Evolutionary conservation across 2,329 filamentous ascomycete species (phyloP).

Genomic region (Fusarium sp.): DNA sequence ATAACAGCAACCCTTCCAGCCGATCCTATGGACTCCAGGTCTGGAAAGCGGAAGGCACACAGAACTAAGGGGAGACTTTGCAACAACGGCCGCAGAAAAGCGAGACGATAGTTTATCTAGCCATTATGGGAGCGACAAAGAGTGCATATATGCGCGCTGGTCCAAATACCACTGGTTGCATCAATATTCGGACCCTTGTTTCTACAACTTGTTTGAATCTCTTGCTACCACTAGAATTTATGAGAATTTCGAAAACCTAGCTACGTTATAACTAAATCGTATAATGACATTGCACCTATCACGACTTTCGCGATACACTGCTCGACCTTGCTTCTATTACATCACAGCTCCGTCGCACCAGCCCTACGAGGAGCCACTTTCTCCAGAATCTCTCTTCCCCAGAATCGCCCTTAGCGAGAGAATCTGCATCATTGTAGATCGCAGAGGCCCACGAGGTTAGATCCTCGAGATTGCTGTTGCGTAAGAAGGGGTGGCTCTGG

Average conservation of each 20-base stretch:
- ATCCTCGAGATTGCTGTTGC: neutral
- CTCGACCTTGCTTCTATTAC: neutral
- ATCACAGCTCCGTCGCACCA: conserved; percentile 10
- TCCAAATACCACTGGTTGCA: neutral
- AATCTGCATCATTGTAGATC: conserved; percentile 1
- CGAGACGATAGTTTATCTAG: neutral
- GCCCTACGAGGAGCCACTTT: conserved; percentile 14
- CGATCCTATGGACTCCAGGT: no score
- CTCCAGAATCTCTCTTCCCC: conserved; percentile 12
- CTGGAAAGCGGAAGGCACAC: no score
- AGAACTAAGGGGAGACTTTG: no score
- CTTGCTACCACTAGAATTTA: neutral
- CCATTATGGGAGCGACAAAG: neutral
- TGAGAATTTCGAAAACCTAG: no score
- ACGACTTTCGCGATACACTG: neutral
- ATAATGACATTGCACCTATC: no score
- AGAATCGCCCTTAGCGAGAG: neutral
- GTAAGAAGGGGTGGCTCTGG: conserved; percentile 4
- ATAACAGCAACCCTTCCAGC: no score
- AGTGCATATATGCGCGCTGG: neutral
- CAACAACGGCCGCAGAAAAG: no score
- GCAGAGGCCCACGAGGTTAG: conserved; percentile 28
- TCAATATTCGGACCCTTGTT: neutral
- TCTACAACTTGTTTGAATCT: neutral
- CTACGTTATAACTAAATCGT: no score